phyloP scores from a whole-genome alignment of 1,284 basidiomycete species.

The Ustilago esculenta region DNA sequence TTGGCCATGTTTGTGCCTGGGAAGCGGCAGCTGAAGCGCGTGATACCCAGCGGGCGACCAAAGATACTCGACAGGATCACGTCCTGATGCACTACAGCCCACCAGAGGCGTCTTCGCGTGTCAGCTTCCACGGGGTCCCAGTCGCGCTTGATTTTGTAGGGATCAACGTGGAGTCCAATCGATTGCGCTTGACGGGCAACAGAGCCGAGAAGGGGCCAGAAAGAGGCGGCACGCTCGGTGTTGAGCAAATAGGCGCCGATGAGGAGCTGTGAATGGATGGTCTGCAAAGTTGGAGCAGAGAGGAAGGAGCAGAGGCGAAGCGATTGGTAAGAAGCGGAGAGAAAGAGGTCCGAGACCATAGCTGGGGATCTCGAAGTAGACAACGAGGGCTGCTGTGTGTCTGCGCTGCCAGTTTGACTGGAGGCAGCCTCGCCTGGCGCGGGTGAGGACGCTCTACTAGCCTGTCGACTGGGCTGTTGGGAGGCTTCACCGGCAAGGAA shows the following conservation, averaged over 20 bases:
- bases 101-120: slow-evolving; percentile 39
- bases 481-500: slow-evolving; percentile 29
- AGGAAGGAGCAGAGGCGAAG: slow-evolving; percentile 44
- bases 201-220: slow-evolving; percentile 44
- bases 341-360: slow-evolving; percentile 43
- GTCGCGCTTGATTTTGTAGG: slow-evolving; percentile 31
- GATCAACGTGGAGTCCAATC: slow-evolving; percentile 45
- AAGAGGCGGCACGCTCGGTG: slow-evolving; percentile 40
- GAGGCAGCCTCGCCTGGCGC: not conserved
- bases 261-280: slow-evolving; percentile 49
- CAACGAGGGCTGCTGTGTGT: not conserved
- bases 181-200: slow-evolving; percentile 46
- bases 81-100: slow-evolving; percentile 47
- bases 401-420: too few relatives aligned
- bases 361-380: slow-evolving; percentile 10
- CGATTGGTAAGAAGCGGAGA: slow-evolving; percentile 45
- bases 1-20: slow-evolving; percentile 5
- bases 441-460: slow-evolving; percentile 24
- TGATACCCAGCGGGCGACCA: slow-evolving; percentile 44
- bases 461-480: slow-evolving; percentile 19
- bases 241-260: slow-evolving; percentile 45
- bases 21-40: slow-evolving; percentile 33
- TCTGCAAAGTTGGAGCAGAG: slow-evolving; percentile 38
- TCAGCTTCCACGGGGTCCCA: slow-evolving; percentile 38
- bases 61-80: slow-evolving; percentile 43